These are phyloP conservation scores for Thielaviopsis euricoi DNA, from an alignment of 2,329 filamentous ascomycete genomes.

Conservation along the genomic window DNA sequence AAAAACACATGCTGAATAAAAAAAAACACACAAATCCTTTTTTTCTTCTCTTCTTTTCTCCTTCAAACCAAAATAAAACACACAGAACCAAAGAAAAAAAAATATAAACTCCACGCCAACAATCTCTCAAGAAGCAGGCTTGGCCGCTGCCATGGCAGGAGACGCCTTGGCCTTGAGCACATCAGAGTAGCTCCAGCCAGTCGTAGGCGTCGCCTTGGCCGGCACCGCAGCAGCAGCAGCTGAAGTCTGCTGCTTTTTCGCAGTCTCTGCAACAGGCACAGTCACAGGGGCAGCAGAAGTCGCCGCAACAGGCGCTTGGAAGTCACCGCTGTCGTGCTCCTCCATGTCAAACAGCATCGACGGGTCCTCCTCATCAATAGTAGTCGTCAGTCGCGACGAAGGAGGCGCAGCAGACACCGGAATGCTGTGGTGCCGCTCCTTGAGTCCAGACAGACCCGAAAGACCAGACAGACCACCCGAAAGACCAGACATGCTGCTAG, in stretches of 20 bases:
- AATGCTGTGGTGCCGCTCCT: slow-evolving; percentile 2
- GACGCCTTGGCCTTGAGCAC: slow-evolving; percentile 10
- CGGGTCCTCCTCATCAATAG: slow-evolving; percentile 11
- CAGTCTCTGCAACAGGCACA: neutral
- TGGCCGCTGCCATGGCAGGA: neutral
- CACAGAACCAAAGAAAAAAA: neutral
- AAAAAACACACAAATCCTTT: neutral
- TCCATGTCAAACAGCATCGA: slow-evolving; percentile 12
- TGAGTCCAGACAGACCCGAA: neutral
- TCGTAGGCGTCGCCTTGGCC: neutral
- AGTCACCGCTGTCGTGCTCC: slow-evolving; percentile 3
- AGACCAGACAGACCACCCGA: neutral
- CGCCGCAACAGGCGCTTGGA: neutral
- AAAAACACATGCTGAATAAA: neutral
- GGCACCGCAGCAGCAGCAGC: neutral
- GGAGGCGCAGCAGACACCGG: neutral
- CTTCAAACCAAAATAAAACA: neutral
- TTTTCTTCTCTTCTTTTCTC: neutral
- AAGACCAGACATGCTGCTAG: neutral
- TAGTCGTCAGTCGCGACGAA: slow-evolving; percentile 5
- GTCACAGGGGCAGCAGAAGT: neutral
- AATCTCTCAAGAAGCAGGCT: neutral
- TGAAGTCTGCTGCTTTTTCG: neutral
- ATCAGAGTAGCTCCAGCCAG: slow-evolving; percentile 9
- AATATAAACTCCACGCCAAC: neutral